Evolutionary conservation across 2,329 filamentous ascomycete species (phyloP), one percentile per base, ranked within the genome.

Genomic region (Colletotrichum higginsianum): DNA sequence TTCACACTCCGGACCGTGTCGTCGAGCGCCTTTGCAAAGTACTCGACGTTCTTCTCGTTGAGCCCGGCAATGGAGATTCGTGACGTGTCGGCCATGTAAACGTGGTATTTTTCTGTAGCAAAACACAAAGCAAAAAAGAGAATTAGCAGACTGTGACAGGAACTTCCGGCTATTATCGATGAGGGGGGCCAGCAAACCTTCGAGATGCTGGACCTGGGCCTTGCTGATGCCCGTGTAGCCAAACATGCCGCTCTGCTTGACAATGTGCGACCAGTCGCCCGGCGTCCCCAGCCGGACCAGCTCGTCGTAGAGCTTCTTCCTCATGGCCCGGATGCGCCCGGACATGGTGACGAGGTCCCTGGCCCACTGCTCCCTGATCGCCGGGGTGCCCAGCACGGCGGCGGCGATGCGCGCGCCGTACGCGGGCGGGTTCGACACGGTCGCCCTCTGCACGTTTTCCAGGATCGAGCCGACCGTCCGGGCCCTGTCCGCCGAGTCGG

Each of bases 161-260:
- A 21, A 2, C 75, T 35, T 35, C 30, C 6, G 30, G 78, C 3
- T 1, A 3, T 18, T 1, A 3, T 18, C 12, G 46, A 23, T 11
- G 18, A 2, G 3, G 61, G n/a, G 6, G 61, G 6, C 18, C 4
- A n/a, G 50, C 78, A 65, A 75, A 79, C 79, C 76, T 76, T 81
- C 78, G 0, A 82, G 71, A 1, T 73, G 70, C 4, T 73, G 72
- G 11, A 89, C 86, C 73, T 89, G 87, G 4, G 78, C 71, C 70
- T 86, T 83, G 5, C 73, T 84, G 71, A 90, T 78, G 0, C 88
- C 88, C 0, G 86, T 87, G 68, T 81, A 83, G 0, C 79, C 79
- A 74, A 84, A 84, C 82, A 84, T 84, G 38, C 82, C 82, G 13
- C 74, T 81, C 65, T 84, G 82, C 23, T 77, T 77, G 0, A 80